Evolutionary conservation across 73 alveolate genomes (phyloP), one percentile per base, ranked within the genome.

Genomic region (Breviolum minutum): DNA sequence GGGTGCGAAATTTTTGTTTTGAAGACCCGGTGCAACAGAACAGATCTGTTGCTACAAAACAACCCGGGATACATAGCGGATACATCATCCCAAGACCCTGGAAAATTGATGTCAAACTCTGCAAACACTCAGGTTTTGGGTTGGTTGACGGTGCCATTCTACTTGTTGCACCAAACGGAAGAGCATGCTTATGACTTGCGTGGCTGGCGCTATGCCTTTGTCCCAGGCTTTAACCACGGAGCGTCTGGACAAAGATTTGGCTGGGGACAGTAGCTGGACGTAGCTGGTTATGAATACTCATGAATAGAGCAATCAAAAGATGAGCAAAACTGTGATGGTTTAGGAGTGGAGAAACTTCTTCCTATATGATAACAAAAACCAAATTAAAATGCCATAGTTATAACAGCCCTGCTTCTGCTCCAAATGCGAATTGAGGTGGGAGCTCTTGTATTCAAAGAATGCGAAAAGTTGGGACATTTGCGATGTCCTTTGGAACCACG

Each of bases 171-270:
- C 20, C 95, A 87, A 40, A 87, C 48, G 12, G 95, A 87, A 62
- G 95, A 87, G 83, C 95, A 87, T 17, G 95, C 95, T 22, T 87
- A 87, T 26, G 95, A 87, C 95, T 19, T 87, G 83, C 95, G 95
- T 68, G 95, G 95, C 69, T 87, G 95, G 95, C 95, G 95, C 68
- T 87, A 87, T 64, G 95, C 95, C 83, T 87, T 87, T 22, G 95
- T 87, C 10, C 95, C 95, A 22, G 20, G n/a, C 68, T 87, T 87
- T 69, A 87, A 87, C 19, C 94, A 85, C 19, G 63, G 92, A 30
- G 85, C 30, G 60, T 0, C 85, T 61, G 10, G 85, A 2, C 26
- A 63, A 61, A 71, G 40, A 8, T 20, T 13, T 13, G 40, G n/a
- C 54, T n/a, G n/a, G 54, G 54, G 54, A 0, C 54, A 40, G 54